Evolutionary conservation across 2,329 filamentous ascomycete species (phyloP).

Genomic region (Sporothrix protearum): DNA sequence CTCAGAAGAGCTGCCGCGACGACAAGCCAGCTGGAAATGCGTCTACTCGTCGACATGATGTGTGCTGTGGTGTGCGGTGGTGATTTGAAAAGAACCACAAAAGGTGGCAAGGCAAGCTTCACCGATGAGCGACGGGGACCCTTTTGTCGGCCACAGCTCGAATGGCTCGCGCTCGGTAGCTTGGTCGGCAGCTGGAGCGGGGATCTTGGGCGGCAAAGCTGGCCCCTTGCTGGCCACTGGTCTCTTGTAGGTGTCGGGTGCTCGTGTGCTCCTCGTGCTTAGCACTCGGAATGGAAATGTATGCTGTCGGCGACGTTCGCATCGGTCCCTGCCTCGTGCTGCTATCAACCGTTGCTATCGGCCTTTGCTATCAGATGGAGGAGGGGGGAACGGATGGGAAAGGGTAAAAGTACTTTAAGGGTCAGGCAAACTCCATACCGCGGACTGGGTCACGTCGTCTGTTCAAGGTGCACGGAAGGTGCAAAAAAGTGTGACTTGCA

Average conservation of each 20-base stretch:
- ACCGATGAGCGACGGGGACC: background rate
- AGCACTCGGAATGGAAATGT: background rate
- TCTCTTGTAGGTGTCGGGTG: background rate
- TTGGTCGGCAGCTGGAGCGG: background rate
- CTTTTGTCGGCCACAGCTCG: background rate
- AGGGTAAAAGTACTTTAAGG: background rate
- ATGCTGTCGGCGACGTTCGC: background rate
- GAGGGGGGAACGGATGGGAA: background rate
- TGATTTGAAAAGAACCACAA: background rate
- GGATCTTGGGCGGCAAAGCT: background rate
- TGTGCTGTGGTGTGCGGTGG: background rate
- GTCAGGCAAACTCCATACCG: background rate
- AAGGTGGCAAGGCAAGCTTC: background rate
- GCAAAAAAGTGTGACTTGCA: background rate
- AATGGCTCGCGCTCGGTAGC: background rate
- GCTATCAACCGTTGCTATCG: conserved; percentile 12
- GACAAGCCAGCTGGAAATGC: background rate
- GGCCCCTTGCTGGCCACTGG: background rate
- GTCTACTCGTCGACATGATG: background rate
- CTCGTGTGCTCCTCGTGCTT: background rate
- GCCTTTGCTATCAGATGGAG: background rate
- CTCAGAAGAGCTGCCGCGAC: background rate
- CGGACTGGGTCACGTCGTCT: background rate
- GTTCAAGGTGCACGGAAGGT: background rate
- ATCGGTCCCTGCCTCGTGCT: background rate